Conservation (phyloP, 345 rosid species). For the Eucalyptus curtisii region DNA sequence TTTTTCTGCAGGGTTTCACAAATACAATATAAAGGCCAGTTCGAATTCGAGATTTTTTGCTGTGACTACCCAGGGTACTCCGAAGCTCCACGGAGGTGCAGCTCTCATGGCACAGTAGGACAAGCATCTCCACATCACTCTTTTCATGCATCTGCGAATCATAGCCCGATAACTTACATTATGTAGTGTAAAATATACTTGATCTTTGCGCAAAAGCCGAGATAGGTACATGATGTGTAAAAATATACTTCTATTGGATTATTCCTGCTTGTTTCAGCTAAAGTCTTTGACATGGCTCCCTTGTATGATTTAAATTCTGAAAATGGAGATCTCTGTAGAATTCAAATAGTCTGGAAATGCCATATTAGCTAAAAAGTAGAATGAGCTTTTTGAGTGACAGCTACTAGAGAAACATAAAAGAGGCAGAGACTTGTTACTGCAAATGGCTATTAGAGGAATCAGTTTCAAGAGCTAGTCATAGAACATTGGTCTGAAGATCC, state of each 20-base stretch:
- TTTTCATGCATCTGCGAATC: neutral
- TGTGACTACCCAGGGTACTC: neutral
- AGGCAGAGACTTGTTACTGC: neutral
- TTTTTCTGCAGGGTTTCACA: neutral
- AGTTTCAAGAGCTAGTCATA: neutral
- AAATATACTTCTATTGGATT: neutral
- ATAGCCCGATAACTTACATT: neutral
- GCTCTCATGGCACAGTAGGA: neutral
- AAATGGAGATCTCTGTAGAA: neutral
- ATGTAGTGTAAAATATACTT: neutral
- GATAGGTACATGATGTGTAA: neutral
- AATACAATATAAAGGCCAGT: neutral
- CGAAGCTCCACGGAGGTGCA: neutral
- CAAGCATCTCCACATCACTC: neutral
- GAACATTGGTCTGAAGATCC: neutral
- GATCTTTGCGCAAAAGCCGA: neutral
- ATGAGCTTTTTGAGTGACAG: neutral
- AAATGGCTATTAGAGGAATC: neutral
- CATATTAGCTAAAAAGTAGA: neutral
- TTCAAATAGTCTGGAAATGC: neutral
- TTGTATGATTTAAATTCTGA: neutral
- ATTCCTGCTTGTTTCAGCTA: neutral
- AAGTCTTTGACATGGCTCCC: neutral
- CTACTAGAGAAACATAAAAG: neutral
- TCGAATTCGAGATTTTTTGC: neutral